phyloP scores from a whole-genome alignment of 2,329 filamentous ascomycete species.

The Pezicula rhizophila region DNA sequence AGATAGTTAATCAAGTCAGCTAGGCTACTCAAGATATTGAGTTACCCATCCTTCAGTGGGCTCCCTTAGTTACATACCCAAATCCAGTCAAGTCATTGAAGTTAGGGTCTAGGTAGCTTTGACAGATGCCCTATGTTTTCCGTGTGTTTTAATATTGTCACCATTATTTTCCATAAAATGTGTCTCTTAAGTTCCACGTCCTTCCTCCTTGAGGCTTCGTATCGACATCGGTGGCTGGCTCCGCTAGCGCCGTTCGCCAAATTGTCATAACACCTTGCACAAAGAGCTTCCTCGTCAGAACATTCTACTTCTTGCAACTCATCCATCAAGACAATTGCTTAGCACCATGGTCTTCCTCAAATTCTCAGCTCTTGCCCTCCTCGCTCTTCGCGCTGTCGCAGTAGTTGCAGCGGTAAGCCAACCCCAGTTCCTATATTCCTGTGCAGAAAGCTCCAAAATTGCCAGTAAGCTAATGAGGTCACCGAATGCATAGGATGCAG shows the following conservation, averaged over 20 bases:
- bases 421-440: slow-evolving; percentile 17
- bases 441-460: slow-evolving; percentile 1
- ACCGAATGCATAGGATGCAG: slow-evolving; percentile 6
- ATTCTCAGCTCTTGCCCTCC: slow-evolving; percentile 64
- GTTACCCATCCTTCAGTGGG: no score
- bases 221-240: no score
- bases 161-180: no score
- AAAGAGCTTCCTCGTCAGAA: background rate
- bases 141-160: no score
- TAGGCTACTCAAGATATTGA: no score
- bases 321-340: slow-evolving; percentile 5
- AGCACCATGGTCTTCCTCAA: slow-evolving; percentile 66
- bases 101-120: no score
- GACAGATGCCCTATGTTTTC: no score
- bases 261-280: background rate
- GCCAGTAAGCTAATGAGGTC: slow-evolving; percentile 6
- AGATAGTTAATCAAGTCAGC: no score
- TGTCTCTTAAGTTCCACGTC: no score
- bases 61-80: no score
- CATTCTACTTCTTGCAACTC: background rate
- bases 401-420: slow-evolving; percentile 57
- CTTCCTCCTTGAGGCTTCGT: no score
- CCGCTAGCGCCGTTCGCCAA: background rate
- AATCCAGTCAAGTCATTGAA: no score
- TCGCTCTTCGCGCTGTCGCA: slow-evolving; percentile 63